phyloP scores from a whole-genome alignment of 495 filamentous ascomycete genomes.

The Ascodesmis nigricans region DNA sequence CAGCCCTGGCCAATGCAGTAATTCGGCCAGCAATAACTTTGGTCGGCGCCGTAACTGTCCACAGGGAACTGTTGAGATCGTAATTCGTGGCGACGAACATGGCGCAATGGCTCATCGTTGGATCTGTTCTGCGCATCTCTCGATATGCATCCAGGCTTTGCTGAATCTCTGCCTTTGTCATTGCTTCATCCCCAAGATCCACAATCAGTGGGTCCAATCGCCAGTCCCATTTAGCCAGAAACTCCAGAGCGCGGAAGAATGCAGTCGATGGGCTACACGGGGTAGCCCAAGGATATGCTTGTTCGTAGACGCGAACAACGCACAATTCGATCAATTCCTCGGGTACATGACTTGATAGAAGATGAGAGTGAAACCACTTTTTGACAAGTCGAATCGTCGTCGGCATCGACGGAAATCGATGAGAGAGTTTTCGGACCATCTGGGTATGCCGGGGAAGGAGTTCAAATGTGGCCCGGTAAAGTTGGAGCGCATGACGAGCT shows the following conservation, averaged over 20 bases:
- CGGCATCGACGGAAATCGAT: constrained; percentile 58
- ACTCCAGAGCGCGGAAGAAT: constrained; percentile 55
- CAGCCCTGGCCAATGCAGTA: constrained; percentile 54
- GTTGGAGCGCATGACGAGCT: constrained; percentile 40
- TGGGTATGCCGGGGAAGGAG: constrained; percentile 60
- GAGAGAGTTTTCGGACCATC: constrained; percentile 53
- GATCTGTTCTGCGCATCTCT: constrained; percentile 67
- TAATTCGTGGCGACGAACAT: constrained; percentile 66
- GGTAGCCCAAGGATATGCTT: constrained; percentile 55
- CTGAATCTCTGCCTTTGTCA: constrained; percentile 33
- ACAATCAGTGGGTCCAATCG: constrained; percentile 56
- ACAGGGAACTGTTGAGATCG: constrained; percentile 54
- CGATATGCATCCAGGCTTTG: constrained; percentile 47
- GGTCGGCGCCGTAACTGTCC: constrained; percentile 49
- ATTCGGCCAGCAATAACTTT: constrained; percentile 73
- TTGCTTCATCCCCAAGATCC: constrained; percentile 31
- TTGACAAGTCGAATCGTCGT: constrained; percentile 74
- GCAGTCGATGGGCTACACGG: constrained; percentile 63
- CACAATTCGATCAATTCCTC: constrained; percentile 70
- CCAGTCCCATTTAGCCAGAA: constrained; percentile 82
- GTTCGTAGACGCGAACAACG: constrained; percentile 50
- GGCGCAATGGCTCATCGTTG: constrained; percentile 58
- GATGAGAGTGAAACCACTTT: constrained; percentile 68
- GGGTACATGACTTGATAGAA: constrained; percentile 49
- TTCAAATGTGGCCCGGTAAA: constrained; percentile 47